Base-by-base conservation (phyloP, 805 yeast species). In the Hanseniaspora guilliermondii region DNA sequence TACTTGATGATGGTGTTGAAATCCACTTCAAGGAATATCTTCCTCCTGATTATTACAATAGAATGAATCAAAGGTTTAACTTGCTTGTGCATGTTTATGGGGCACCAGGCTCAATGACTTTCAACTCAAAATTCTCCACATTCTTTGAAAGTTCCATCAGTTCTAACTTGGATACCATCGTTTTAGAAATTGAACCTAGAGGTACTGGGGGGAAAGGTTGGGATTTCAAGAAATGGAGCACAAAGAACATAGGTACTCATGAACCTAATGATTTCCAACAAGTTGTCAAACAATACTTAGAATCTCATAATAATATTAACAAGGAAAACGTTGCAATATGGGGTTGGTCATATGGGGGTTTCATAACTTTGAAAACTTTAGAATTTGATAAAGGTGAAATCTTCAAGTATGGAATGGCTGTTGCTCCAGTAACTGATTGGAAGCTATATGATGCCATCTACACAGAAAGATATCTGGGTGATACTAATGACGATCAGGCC, bases 261-360 rank as follows among this genome's bases (percentile, higher is more conserved):
- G 95, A 85, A 63, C 84, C 89, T 7, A 68, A 82, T 47, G 95
- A 85, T 64, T 68, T 85, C 14, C 72, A 76, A 0, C 71, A 70
- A 4, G 74, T 79, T 0, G 73, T 79, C 0, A 66, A 76, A 40
- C 71, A 70, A 36, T 80, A 79, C 63, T 74, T 84, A 6, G 56
- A 68, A 22, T 67, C 66, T 1, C 64, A 72, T 25, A 56, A 65
- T 27, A 75, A 74, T 57, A 73, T 85, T 19, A 83, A 84, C 62
- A 60, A 60, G 3, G 70, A 73, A 1, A 71, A 71, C 55, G 77
- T 83, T 4, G 86, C 87, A 0, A 74, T 85, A 38, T 85, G 93
- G 89, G 95, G 95, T 16, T 85, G 93, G 89, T 82, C 89, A 0
- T 85, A 84, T 65, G 95, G 95, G 54, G 95, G 91, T 0, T 85